Percentiles rank a stretch among this genome's conserved stretches.
Conservation (phyloP, 192 early-diverging fungal genomes). For the Allomyces macrogynus region DNA sequence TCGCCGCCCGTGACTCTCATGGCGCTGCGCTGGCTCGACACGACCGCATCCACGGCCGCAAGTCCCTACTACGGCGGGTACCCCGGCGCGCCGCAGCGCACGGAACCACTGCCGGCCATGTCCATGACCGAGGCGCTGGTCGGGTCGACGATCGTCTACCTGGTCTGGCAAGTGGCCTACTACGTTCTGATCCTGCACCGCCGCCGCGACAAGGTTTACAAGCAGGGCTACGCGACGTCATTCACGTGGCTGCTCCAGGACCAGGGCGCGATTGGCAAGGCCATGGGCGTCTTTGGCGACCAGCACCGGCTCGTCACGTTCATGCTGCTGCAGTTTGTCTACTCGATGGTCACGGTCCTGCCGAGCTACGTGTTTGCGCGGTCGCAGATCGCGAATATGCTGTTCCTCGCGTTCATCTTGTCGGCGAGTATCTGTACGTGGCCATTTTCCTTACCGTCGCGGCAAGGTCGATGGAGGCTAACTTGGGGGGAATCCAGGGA, state of each 20-base stretch:
- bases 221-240: constrained; percentile 9
- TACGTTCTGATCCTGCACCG: constrained; percentile 14
- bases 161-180: constrained; percentile 19
- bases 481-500: neutral
- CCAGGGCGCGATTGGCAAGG: constrained; percentile 2
- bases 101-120: constrained; percentile 2
- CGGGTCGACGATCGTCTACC: constrained; percentile 9
- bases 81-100: neutral
- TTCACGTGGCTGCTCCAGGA: constrained; percentile 15
- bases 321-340: constrained; percentile 13
- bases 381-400: constrained; percentile 9
- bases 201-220: constrained; percentile 12
- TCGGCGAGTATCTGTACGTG: constrained; percentile 7
- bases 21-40: constrained; percentile 12
- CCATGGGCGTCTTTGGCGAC: neutral
- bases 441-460: too few species aligned
- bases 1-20: constrained; percentile 13
- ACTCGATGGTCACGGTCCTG: constrained; percentile 11
- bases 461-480: too few species aligned
- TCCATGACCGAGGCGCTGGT: constrained; percentile 6
- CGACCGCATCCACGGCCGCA: neutral
- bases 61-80: neutral
- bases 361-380: constrained; percentile 9
- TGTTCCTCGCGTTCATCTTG: constrained; percentile 9
- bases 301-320: constrained; percentile 10